phyloP scores from a whole-genome alignment of 306 rosid genomes.

The Begonia peltatifolia region DNA sequence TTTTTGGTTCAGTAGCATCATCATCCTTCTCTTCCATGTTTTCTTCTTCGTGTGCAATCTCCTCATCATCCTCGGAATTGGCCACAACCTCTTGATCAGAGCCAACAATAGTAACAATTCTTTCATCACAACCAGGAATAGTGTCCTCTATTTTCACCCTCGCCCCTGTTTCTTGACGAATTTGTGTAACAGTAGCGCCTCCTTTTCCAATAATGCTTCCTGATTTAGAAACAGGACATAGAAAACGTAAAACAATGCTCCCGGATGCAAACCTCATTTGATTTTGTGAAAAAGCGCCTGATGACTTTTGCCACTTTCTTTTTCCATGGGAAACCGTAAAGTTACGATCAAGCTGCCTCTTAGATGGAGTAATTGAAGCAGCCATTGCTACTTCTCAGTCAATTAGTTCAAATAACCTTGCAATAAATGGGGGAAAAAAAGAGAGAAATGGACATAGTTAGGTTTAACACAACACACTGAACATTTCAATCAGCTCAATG shows the following conservation, averaged over 20 bases:
- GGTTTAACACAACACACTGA: no score
- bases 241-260: conserved; percentile 35
- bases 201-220: conserved; percentile 52
- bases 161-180: conserved; percentile 51
- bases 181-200: conserved; percentile 42
- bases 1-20: conserved; percentile 12
- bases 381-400: conserved; percentile 17
- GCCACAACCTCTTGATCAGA: conserved; percentile 40
- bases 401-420: no score
- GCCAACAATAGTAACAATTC: conserved; percentile 35
- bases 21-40: conserved; percentile 16
- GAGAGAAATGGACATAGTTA: no score
- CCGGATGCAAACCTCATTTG: conserved; percentile 22
- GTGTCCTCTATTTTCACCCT: conserved; percentile 58
- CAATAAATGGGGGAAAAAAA: no score
- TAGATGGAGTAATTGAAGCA: conserved; percentile 50
- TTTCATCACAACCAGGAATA: conserved; percentile 60
- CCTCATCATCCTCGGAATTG: conserved; percentile 23
- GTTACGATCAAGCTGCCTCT: conserved; percentile 48
- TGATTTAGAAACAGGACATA: conserved; percentile 43
- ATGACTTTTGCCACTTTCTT: conserved; percentile 51
- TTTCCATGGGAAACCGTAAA: conserved; percentile 28
- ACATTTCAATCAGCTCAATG: no score
- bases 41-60: conserved; percentile 26
- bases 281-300: conserved; percentile 18